Percentiles rank a stretch among this genome's conserved stretches.
Evolutionary conservation across 805 yeast species (phyloP).

Genomic region (Candida methanosorbosa): DNA sequence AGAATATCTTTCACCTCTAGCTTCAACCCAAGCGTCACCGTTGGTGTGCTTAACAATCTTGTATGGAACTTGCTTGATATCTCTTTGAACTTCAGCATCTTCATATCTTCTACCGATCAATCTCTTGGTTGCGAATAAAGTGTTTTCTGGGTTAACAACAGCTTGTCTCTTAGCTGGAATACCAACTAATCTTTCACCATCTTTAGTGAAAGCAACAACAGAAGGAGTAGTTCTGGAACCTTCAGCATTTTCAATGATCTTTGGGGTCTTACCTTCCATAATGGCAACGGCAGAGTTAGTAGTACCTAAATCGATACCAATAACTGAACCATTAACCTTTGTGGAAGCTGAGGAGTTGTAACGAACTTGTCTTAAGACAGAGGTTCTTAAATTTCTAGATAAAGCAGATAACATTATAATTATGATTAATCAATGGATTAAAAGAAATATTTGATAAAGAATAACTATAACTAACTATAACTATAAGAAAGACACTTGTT

Average conservation of each 20-base stretch:
- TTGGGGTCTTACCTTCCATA: constrained; percentile 54
- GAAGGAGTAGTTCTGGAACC: constrained; percentile 79
- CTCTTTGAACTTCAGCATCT: constrained; percentile 65
- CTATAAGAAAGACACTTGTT: no score
- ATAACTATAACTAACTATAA: no score
- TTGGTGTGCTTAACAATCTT: constrained; percentile 47
- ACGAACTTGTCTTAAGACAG: constrained; percentile 21
- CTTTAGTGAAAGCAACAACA: constrained; percentile 54
- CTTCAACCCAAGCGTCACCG: constrained; percentile 64
- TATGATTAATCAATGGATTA: no score
- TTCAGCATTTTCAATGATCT: constrained; percentile 67
- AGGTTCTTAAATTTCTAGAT: constrained; percentile 24
- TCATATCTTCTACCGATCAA: constrained; percentile 64
- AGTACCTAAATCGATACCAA: constrained; percentile 71
- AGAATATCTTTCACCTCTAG: constrained; percentile 38
- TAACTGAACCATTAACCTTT: constrained; percentile 37
- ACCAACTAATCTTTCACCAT: constrained; percentile 48
- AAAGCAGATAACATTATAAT: no score
- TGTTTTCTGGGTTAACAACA: constrained; percentile 63
- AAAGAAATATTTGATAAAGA: no score
- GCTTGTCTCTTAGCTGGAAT: constrained; percentile 73
- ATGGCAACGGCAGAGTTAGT: constrained; percentile 83
- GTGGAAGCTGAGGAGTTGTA: constrained; percentile 20
- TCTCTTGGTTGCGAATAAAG: constrained; percentile 77
- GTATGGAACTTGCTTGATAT: constrained; percentile 54